phyloP scores from a whole-genome alignment of 2,329 filamentous ascomycete genomes.

The Claviceps purpurea region DNA sequence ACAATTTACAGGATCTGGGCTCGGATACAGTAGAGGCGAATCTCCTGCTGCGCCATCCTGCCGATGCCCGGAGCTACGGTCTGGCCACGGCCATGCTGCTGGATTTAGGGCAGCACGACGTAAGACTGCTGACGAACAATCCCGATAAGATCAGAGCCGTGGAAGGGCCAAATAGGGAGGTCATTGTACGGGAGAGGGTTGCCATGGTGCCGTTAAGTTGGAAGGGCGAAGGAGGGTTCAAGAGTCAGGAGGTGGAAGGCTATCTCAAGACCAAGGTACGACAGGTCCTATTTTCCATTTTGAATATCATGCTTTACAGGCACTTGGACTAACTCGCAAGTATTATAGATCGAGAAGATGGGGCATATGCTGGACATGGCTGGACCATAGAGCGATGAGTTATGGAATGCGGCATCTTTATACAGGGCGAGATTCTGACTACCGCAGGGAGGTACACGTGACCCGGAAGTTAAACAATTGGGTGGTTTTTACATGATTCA shows the following conservation, averaged over 20 bases:
- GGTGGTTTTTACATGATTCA: background rate
- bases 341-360: slow-evolving; percentile 66
- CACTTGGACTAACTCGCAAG: slow-evolving; percentile 5
- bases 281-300: background rate
- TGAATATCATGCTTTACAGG: background rate
- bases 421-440: background rate
- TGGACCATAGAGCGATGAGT: slow-evolving; percentile 7
- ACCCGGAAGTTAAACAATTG: background rate
- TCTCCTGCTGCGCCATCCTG: slow-evolving; percentile 76
- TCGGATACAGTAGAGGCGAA: slow-evolving; percentile 98
- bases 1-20: slow-evolving; percentile 92
- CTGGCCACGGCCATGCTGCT: slow-evolving; percentile 89
- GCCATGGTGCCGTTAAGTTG: slow-evolving; percentile 93
- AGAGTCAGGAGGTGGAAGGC: slow-evolving; percentile 78
- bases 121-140: slow-evolving; percentile 86
- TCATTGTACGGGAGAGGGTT: slow-evolving; percentile 78
- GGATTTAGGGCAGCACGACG: slow-evolving; percentile 67
- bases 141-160: slow-evolving; percentile 93
- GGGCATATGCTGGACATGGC: slow-evolving; percentile 60
- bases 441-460: background rate
- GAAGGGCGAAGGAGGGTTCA: slow-evolving; percentile 73
- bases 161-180: slow-evolving; percentile 78
- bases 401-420: background rate
- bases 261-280: slow-evolving; percentile 89
- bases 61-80: slow-evolving; percentile 88